Evolutionary conservation across 306 rosid genomes (phyloP).

Genomic region (Trifolium pratense): DNA sequence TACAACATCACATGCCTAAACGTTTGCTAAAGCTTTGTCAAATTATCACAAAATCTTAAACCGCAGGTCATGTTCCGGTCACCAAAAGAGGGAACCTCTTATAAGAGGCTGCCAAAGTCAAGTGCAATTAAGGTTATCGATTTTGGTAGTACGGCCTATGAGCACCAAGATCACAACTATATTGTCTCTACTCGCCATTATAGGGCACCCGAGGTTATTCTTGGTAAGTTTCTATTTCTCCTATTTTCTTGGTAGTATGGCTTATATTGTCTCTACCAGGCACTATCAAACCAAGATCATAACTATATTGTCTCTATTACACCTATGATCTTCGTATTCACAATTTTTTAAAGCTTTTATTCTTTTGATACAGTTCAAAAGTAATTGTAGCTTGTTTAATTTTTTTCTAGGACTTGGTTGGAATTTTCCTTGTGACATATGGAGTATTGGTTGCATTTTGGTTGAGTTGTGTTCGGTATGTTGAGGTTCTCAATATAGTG

Average conservation of each 20-base stretch:
- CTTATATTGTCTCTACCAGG: background rate
- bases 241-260: constrained; percentile 1
- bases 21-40: background rate
- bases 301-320: constrained; percentile 2
- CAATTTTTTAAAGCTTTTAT: background rate
- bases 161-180: constrained; percentile 75
- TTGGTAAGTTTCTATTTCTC: constrained; percentile 56
- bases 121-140: constrained; percentile 85
- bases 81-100: constrained; percentile 23
- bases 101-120: constrained; percentile 62
- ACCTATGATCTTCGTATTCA: constrained; percentile 1
- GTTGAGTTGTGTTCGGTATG: constrained; percentile 92
- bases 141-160: constrained; percentile 88
- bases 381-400: constrained; percentile 35
- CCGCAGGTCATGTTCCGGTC: constrained; percentile 18
- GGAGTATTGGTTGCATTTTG: constrained; percentile 91
- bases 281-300: background rate
- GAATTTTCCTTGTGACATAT: constrained; percentile 85
- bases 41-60: constrained; percentile 11
- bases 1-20: background rate
- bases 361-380: background rate
- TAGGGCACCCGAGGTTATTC: constrained; percentile 87
- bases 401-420: constrained; percentile 79
- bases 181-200: constrained; percentile 90
- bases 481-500: constrained; percentile 22